phyloP scores from a whole-genome alignment of 805 yeast genomes.

The Candida maltosa region DNA sequence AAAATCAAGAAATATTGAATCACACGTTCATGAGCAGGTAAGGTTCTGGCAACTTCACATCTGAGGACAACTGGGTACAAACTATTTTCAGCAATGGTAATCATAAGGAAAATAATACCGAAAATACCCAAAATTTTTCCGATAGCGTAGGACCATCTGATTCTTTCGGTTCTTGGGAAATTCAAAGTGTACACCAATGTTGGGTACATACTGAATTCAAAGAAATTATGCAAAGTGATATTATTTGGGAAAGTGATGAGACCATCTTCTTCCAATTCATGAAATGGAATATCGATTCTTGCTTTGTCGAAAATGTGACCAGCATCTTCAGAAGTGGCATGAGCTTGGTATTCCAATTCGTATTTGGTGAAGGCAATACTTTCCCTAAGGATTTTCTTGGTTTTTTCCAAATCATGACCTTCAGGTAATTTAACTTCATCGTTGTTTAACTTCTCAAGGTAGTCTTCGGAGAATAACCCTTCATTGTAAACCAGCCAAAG shows the following conservation, averaged over 20 bases:
- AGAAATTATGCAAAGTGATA: slow-evolving; percentile 61
- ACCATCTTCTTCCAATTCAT: slow-evolving; percentile 9
- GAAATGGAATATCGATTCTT: slow-evolving; percentile 5
- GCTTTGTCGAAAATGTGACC: slow-evolving; percentile 10
- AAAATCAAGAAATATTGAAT: slow-evolving; percentile 54
- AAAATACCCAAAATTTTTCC: slow-evolving; percentile 76
- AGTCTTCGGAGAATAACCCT: slow-evolving; percentile 44
- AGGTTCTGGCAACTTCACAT: slow-evolving; percentile 50
- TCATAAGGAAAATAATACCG: slow-evolving; percentile 83
- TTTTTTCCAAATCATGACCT: slow-evolving; percentile 22
- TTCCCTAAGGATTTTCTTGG: slow-evolving; percentile 32
- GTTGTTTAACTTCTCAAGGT: slow-evolving; percentile 37
- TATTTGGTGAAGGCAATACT: slow-evolving; percentile 66
- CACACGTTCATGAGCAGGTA: slow-evolving; percentile 45
- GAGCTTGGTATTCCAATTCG: slow-evolving; percentile 63
- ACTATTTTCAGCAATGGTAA: slow-evolving; percentile 69
- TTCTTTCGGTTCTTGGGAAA: slow-evolving; percentile 69
- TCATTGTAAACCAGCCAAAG: slow-evolving; percentile 65
- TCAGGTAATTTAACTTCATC: slow-evolving; percentile 16
- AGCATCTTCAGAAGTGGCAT: slow-evolving; percentile 14
- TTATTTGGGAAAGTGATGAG: slow-evolving; percentile 63
- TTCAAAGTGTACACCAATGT: slow-evolving; percentile 80
- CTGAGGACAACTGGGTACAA: slow-evolving; percentile 71
- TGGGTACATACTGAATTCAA: slow-evolving; percentile 83
- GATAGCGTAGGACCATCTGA: slow-evolving; percentile 67